Base-by-base conservation (phyloP, 148 eudicot species). In the Pouteria glomerata region DNA sequence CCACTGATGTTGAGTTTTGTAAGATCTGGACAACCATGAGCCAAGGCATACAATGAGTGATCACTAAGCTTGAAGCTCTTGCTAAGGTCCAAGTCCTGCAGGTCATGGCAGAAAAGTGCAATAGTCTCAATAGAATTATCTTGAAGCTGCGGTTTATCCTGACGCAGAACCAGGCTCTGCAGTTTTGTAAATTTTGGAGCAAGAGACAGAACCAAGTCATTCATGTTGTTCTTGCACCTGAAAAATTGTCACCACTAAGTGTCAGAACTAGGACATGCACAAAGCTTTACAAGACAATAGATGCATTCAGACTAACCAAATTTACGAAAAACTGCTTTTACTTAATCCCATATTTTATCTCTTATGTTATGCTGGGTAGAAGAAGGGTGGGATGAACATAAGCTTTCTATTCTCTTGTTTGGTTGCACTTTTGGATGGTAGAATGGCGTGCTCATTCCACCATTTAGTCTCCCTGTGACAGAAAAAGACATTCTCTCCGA, bases 191-290 rank as follows among this genome's bases (percentile, higher is more conserved):
- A 89, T 71, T 88, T 91, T 10, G 98, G 90, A 29, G 86, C 80
- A 57, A 95, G 86, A 60, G 88, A 83, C 14, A 95, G 86, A 73
- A 88, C 91, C 76, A 95, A 77, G 76, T 79, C 71, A 68, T 91
- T 91, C 96, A 95, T 88, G 78, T 86, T 84, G 75, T 82, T 83
- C 80, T 86, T 91, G 85, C 96, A 94, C 97, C 98, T 94, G 51
- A 68, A 47, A 42, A n/a, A 63, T 12, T 18, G 16, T 1, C 16
- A 26, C 57, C 29, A 14, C 48, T 47, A 66, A n/a, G n/a, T n/a
- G n/a, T n/a, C n/a, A n/a, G n/a, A n/a, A n/a, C n/a, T n/a, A n/a
- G n/a, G n/a, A n/a, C n/a, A n/a, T n/a, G n/a, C n/a, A n/a, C n/a
- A n/a, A n/a, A n/a, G n/a, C n/a, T n/a, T n/a, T 30, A 52, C 23